Conservation (phyloP, 768 basidiomycete genomes). For the Aureoboletus auriporus region DNA sequence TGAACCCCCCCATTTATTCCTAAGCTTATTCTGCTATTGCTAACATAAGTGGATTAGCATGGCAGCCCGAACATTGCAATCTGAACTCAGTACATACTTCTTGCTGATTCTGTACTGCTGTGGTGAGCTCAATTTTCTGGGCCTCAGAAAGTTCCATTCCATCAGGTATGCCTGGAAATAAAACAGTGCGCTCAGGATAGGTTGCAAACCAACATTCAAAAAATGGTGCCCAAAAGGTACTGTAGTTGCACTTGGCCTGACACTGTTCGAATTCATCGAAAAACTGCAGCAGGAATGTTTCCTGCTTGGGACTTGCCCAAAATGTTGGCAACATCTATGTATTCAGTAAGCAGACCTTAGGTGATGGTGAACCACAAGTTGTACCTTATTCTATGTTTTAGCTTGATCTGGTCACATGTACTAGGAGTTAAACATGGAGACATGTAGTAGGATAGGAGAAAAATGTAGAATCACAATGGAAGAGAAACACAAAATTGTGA, state of each 20-base stretch:
- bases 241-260: not conserved
- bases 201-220: not conserved
- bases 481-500: too few relatives aligned
- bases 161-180: not conserved
- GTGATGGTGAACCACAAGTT: too few relatives aligned
- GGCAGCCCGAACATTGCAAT: too few relatives aligned
- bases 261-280: not conserved
- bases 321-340: too few relatives aligned
- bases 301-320: not conserved
- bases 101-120: not conserved
- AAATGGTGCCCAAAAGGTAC: not conserved
- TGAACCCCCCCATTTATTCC: not conserved
- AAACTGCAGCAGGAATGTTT: not conserved
- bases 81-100: not conserved
- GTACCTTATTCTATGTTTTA: too few relatives aligned
- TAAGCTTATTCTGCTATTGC: slow-evolving; percentile 1
- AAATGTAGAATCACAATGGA: too few relatives aligned
- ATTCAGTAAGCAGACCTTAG: too few relatives aligned
- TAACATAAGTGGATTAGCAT: too few relatives aligned
- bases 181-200: not conserved
- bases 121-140: not conserved
- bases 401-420: too few relatives aligned
- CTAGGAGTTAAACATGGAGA: too few relatives aligned
- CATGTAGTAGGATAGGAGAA: too few relatives aligned
- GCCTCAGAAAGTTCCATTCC: not conserved